Conservation (phyloP, 2,329 filamentous ascomycete species). For the Xylariaceae sp. region DNA sequence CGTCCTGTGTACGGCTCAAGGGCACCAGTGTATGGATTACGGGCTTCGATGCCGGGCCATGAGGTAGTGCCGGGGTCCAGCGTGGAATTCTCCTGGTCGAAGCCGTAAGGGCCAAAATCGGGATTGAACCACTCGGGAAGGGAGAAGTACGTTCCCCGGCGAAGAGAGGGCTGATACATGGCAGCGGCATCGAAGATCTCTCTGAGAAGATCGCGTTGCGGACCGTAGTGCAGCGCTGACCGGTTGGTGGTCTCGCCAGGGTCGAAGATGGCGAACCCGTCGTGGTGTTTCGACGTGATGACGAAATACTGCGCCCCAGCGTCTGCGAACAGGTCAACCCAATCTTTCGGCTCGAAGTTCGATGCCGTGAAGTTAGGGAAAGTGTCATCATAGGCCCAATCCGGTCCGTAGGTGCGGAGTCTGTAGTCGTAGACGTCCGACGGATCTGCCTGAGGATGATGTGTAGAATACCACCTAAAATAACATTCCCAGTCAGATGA, state of each 20-base stretch:
- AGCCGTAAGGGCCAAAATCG: conserved; percentile 42
- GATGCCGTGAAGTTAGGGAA: conserved; percentile 50
- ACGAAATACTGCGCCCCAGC: conserved; percentile 44
- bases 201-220: conserved; percentile 38
- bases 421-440: conserved; percentile 47
- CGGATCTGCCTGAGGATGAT: conserved; percentile 40
- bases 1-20: conserved; percentile 42
- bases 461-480: conserved; percentile 33
- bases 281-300: conserved; percentile 45
- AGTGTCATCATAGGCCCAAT: conserved; percentile 54
- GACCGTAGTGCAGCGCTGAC: conserved; percentile 39
- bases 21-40: conserved; percentile 42
- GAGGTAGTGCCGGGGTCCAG: conserved; percentile 30
- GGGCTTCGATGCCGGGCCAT: conserved; percentile 38
- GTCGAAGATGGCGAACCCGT: conserved; percentile 46
- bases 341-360: conserved; percentile 45
- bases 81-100: conserved; percentile 32
- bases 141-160: conserved; percentile 46
- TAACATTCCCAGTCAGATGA: not conserved
- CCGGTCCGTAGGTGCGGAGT: conserved; percentile 46
- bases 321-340: conserved; percentile 38
- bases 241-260: conserved; percentile 38
- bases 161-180: conserved; percentile 39
- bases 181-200: conserved; percentile 43
- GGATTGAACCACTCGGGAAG: conserved; percentile 50